phyloP scores from a whole-genome alignment of 306 rosid genomes.

The Carpinus viminea region DNA sequence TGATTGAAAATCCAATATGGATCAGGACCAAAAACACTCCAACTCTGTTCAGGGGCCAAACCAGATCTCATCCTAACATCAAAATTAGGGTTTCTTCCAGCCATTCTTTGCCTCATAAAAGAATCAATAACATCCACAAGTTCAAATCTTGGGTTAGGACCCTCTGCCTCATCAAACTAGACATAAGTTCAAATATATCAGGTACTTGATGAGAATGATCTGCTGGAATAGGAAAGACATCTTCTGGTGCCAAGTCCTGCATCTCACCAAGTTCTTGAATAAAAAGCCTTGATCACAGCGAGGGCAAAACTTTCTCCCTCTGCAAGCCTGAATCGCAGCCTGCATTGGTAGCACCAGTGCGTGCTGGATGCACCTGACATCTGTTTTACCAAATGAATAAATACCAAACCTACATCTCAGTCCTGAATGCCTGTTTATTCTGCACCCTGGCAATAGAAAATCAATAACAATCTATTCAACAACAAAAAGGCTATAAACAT shows the following conservation, averaged over 20 bases:
- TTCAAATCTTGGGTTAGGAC: conserved; percentile 49
- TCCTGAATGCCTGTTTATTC: not conserved
- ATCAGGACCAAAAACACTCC: conserved; percentile 49
- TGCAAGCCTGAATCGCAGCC: conserved; percentile 42
- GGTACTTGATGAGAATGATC: conserved; percentile 45
- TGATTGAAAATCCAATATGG: conserved; percentile 53
- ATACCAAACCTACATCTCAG: not conserved
- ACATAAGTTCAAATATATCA: conserved; percentile 48
- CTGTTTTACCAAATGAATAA: conserved; percentile 14
- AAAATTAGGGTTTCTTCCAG: conserved; percentile 51
- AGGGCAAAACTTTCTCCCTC: conserved; percentile 52
- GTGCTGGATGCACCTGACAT: conserved; percentile 57
- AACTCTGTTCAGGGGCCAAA: conserved; percentile 43
- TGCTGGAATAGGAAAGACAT: conserved; percentile 26
- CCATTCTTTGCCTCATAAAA: conserved; percentile 56
- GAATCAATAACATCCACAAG: conserved; percentile 43
- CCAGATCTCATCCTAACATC: conserved; percentile 58
- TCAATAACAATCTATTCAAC: not conserved
- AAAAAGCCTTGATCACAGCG: conserved; percentile 62
- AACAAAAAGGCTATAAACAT: not conserved
- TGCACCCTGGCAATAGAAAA: not conserved
- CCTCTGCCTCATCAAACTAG: conserved; percentile 47
- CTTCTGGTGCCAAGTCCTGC: conserved; percentile 30
- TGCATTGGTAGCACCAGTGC: conserved; percentile 75
- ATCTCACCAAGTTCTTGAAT: conserved; percentile 55